A percentile compares a stretch with the other conserved stretches of the same genome.
Conservation (phyloP, 176 grass and related monocot species). For the Stipa capillata region DNA sequence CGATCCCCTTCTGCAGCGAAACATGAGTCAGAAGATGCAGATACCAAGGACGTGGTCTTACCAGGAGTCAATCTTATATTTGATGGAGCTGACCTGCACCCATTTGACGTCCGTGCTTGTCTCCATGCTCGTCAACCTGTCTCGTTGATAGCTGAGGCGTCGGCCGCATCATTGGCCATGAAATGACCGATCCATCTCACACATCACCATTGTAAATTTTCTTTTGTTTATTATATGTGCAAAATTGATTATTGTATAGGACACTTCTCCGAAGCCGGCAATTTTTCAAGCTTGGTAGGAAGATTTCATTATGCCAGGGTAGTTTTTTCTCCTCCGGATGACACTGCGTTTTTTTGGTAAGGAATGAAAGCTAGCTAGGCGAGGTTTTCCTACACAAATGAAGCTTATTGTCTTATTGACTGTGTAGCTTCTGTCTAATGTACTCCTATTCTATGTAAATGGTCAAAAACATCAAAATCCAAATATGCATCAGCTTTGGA, state of each 20-base stretch:
- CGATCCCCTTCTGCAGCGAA: constrained; percentile 29
- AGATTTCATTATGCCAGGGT: not conserved
- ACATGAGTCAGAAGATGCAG: constrained; percentile 59
- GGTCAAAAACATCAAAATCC: too few relatives aligned
- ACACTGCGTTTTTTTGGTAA: not conserved
- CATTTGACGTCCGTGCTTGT: constrained; percentile 79
- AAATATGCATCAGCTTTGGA: not conserved
- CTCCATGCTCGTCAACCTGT: constrained; percentile 87
- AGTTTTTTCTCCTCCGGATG: not conserved
- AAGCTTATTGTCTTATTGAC: not conserved
- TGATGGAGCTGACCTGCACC: constrained; percentile 62
- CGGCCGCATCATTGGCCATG: constrained; percentile 42
- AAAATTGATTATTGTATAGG: not conserved
- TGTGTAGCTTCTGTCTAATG: too few relatives aligned
- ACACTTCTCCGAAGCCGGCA: not conserved
- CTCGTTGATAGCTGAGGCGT: constrained; percentile 75
- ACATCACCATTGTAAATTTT: not conserved
- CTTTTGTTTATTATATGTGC: not conserved
- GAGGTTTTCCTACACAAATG: not conserved
- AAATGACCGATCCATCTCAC: constrained; percentile 16
- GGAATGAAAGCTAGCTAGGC: not conserved
- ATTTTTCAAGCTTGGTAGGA: not conserved
- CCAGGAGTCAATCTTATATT: constrained; percentile 94
- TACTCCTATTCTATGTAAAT: too few relatives aligned
- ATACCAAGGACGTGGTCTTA: constrained; percentile 72